Evolutionary conservation across 176 grass and related monocot genomes (phyloP), one percentile per base, ranked within the genome.

Genomic region (Poa pratensis): DNA sequence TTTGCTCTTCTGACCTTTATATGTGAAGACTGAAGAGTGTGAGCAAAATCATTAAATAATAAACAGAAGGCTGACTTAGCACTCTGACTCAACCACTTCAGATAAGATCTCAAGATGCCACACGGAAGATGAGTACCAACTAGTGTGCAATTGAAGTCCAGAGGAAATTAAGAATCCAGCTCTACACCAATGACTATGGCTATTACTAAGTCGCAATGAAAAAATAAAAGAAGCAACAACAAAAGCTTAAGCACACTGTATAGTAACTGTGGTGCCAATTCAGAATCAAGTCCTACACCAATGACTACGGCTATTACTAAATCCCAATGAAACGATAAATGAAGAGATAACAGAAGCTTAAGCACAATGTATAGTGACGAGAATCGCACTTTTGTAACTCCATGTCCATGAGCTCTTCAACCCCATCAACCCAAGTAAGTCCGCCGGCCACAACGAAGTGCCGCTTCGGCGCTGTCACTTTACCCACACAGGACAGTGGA

Each of bases 1-100:
- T 85, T 85, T 93, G 35, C 57, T 90, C 89, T 73, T 83, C 15
- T 75, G 75, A 50, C 75, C 89, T 90, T 87, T n/a, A 83, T 86
- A 77, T 65, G 26, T 65, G 54, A 64, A 65, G 70, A 57, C 23
- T 82, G 19, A 64, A 65, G 76, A 57, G 23, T 82, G 19, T 86
- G 70, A 62, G 30, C 63, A 71, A 32, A 70, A 80, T 46, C 10
- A 55, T 27, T 30, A 80, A 63, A 72, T 40, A 71, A 34, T 32
- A 57, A 42, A 71, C 57, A 48, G 24, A 51, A 37, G 18, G 49
- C 3, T 78, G 27, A 19, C 26, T 81, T 81, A 3, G 9, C 55
- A 19, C 48, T 46, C 34, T 34, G 61, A 27, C 52, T 83, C n/a
- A 88, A 53, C 34, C 22, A 7, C 7, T 5, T 53, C 7, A 10